Percentiles rank a stretch among this genome's conserved stretches.
Conservation (phyloP, 2,329 filamentous ascomycete genomes). For the Cercospora sojina region DNA sequence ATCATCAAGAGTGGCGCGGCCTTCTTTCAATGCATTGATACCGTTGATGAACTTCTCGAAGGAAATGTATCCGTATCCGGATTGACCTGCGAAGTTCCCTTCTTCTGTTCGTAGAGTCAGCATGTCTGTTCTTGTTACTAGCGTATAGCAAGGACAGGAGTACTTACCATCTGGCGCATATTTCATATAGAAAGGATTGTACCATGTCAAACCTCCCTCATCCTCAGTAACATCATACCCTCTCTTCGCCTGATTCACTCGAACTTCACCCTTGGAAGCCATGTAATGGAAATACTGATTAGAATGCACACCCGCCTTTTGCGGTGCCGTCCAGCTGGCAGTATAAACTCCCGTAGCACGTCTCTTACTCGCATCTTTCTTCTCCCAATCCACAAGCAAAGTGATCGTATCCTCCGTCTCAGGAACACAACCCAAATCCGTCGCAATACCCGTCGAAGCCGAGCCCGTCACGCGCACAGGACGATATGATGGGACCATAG, state of each 20-base stretch:
- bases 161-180: conserved; percentile 43
- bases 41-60: conserved; percentile 96
- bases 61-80: conserved; percentile 88
- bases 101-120: conserved; percentile 58
- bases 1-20: conserved; percentile 68
- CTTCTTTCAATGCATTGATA: conserved; percentile 74
- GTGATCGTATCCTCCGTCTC: conserved; percentile 93
- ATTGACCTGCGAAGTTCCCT: conserved; percentile 89
- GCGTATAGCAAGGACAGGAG: background rate
- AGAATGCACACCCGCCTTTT: conserved; percentile 89
- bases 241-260: conserved; percentile 88
- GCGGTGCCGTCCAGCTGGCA: conserved; percentile 89
- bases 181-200: conserved; percentile 63
- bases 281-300: conserved; percentile 98
- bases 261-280: conserved; percentile 77
- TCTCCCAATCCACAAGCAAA: conserved; percentile 82
- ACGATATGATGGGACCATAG: conserved; percentile 74
- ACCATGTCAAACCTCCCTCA: conserved; percentile 69
- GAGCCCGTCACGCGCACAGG: conserved; percentile 78
- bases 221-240: conserved; percentile 95
- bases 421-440: conserved; percentile 71
- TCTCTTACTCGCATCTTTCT: conserved; percentile 65
- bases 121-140: background rate
- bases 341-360: conserved; percentile 87
- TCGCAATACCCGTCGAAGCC: conserved; percentile 75